Evolutionary conservation across 2,329 filamentous ascomycete genomes (phyloP), one percentile per base, ranked within the genome.

Genomic region (Talaromyces sp.): DNA sequence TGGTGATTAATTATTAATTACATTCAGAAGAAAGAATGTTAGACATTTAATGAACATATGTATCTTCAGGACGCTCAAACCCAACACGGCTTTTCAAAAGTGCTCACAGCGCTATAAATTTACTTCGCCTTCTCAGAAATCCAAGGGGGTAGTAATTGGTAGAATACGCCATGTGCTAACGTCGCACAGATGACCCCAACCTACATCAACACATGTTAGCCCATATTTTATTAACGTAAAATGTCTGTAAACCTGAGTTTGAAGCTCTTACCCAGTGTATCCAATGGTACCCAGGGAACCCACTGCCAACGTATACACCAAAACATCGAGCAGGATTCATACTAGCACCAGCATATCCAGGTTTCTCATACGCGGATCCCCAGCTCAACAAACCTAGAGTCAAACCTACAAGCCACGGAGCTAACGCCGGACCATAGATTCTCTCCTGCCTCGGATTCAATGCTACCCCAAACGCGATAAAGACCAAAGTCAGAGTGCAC

Each of bases 381-480:
- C 79, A 79, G 0, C 72, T 71, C 3, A 77, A 67, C 5, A 80
- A 61, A 0, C 77, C 80, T 11, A 81, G 66, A 0, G 73, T 72
- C 14, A 80, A 64, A 7, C 82, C 80, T 16, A 85, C 82, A 10
- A 86, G 72, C 33, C 83, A 75, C 0, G 83, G 83, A 0, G 79
- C 79, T 1, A 84, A 71, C 0, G 82, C 79, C 5, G 81, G 82
- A 0, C 83, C 83, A 68, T 83, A 84, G 3, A 83, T 71, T 19
- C 78, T 72, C 0, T 76, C 76, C 68, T 85, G 83, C 3, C 83
- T 74, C 2, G 84, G 84, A 70, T 86, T 84, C 4, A 86, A 74
- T 16, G 82, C 83, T 11, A 84, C 80, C 1, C 83, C 82, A 67
- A 84, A 85, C 0, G 82, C 77, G 22, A 85, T 74, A 67, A 83